Conservation (phyloP, 2,329 filamentous ascomycete species). For the Grosmannia huntii region DNA sequence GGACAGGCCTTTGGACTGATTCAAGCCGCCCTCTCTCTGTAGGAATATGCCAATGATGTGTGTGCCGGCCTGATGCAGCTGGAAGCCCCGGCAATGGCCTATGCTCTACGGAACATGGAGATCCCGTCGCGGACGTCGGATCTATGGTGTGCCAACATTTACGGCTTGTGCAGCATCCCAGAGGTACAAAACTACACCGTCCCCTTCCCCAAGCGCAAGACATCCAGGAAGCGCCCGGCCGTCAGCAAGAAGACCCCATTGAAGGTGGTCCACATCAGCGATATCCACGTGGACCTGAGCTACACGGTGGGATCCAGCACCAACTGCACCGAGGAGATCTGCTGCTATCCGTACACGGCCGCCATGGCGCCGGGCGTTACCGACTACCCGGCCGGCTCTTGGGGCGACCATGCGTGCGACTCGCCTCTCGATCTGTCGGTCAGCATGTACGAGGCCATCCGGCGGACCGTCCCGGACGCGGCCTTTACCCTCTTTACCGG, state of each 20-base stretch:
- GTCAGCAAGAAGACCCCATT: slow-evolving; percentile 29
- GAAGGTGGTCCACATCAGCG: slow-evolving; percentile 44
- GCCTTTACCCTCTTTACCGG: slow-evolving; percentile 45
- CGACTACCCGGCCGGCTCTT: slow-evolving; percentile 34
- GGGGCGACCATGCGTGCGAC: slow-evolving; percentile 42
- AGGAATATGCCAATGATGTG: slow-evolving; percentile 39
- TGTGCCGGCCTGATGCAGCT: slow-evolving; percentile 37
- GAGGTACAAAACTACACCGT: slow-evolving; percentile 28
- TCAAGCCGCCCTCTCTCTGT: too few species aligned
- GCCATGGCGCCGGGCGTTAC: slow-evolving; percentile 34
- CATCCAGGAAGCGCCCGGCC: slow-evolving; percentile 9
- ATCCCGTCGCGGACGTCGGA: slow-evolving; percentile 36
- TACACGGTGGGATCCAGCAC: slow-evolving; percentile 39
- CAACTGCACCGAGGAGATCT: slow-evolving; percentile 46
- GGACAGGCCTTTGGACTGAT: too few species aligned
- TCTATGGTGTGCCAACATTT: slow-evolving; percentile 37
- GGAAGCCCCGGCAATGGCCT: slow-evolving; percentile 40
- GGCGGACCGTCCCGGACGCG: slow-evolving; percentile 29
- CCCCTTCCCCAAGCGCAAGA: slow-evolving; percentile 29
- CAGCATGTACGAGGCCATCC: slow-evolving; percentile 42
- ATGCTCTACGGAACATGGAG: slow-evolving; percentile 31
- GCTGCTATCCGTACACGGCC: slow-evolving; percentile 33
- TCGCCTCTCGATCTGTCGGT: slow-evolving; percentile 35
- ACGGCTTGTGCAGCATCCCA: slow-evolving; percentile 41
- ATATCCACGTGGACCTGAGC: slow-evolving; percentile 43